Conservation (phyloP, 352 stramenopile genomes). For the Pythium vanterpoolii region DNA sequence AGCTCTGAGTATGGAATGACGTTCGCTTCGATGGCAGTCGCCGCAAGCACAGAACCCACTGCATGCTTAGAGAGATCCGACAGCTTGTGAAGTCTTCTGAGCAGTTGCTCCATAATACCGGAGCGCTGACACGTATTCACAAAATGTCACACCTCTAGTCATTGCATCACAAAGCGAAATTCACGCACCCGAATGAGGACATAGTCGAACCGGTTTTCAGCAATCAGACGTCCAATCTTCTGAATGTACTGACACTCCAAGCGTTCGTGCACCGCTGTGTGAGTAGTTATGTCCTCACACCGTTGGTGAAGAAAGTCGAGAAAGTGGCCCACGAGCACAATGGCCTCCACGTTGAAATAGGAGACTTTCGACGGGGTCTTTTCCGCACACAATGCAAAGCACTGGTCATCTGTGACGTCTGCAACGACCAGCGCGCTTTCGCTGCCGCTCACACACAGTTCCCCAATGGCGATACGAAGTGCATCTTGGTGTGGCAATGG, state of each 20-base stretch:
- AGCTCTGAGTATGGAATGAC: conserved; percentile 58
- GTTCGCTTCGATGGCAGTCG: conserved; percentile 50
- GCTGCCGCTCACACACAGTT: conserved; percentile 40
- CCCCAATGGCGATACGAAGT: conserved; percentile 34
- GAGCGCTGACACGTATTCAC: conserved; percentile 28
- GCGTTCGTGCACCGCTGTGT: conserved; percentile 3
- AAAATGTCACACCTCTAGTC: background rate
- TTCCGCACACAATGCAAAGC: conserved; percentile 31
- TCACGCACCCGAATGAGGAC: conserved; percentile 39
- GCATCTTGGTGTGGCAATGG: conserved; percentile 26
- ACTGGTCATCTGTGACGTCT: conserved; percentile 32
- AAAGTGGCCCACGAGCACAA: conserved; percentile 41
- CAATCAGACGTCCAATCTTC: conserved; percentile 45
- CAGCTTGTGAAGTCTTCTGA: conserved; percentile 42
- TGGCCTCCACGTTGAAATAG: conserved; percentile 49
- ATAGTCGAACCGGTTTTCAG: conserved; percentile 45
- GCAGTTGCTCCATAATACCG: conserved; percentile 33
- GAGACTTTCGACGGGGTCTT: conserved; percentile 21
- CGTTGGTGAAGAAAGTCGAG: conserved; percentile 36
- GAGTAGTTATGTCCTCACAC: background rate
- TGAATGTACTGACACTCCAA: conserved; percentile 52
- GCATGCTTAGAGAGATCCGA: conserved; percentile 47
- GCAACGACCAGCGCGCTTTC: conserved; percentile 24
- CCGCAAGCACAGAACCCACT: conserved; percentile 50
- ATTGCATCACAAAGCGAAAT: background rate